A percentile compares a stretch with the other conserved stretches of the same genome.
Conservation (phyloP, 805 yeast species). For the Lipomyces starkeyi region DNA sequence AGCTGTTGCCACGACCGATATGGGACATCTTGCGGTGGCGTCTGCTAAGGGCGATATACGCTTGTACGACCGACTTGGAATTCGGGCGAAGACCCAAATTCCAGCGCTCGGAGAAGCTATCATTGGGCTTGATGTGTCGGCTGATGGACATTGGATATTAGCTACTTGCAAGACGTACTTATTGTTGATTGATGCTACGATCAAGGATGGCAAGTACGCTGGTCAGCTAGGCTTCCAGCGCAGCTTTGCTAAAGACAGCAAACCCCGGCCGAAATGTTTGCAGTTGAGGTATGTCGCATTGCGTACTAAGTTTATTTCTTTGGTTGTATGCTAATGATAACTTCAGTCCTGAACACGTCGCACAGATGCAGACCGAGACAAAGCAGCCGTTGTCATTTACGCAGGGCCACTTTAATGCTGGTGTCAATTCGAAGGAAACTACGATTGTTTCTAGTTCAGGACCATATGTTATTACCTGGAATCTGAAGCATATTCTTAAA, state of each 20-base stretch:
- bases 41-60: slow-evolving; percentile 76
- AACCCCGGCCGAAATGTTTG: slow-evolving; percentile 73
- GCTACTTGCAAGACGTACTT: slow-evolving; percentile 80
- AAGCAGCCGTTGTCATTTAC: slow-evolving; percentile 63
- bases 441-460: slow-evolving; percentile 80
- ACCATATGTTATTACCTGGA: slow-evolving; percentile 84
- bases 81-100: slow-evolving; percentile 74
- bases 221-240: slow-evolving; percentile 68
- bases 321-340: background rate
- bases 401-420: slow-evolving; percentile 77
- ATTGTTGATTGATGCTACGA: slow-evolving; percentile 68
- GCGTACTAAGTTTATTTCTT: background rate
- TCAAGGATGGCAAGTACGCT: slow-evolving; percentile 64
- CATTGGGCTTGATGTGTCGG: slow-evolving; percentile 69
- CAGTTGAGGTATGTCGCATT: slow-evolving; percentile 41
- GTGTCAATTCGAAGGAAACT: slow-evolving; percentile 66
- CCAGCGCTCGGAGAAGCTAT: slow-evolving; percentile 85
- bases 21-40: slow-evolving; percentile 78
- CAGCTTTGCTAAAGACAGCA: slow-evolving; percentile 65
- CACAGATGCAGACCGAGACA: slow-evolving; percentile 60
- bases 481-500: slow-evolving; percentile 61
- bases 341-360: slow-evolving; percentile 73
- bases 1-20: slow-evolving; percentile 70
- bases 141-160: slow-evolving; percentile 80
- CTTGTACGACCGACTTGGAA: slow-evolving; percentile 73